Base-by-base conservation (phyloP, 1,139 yeast genomes). In the Candida sanyaensis region DNA sequence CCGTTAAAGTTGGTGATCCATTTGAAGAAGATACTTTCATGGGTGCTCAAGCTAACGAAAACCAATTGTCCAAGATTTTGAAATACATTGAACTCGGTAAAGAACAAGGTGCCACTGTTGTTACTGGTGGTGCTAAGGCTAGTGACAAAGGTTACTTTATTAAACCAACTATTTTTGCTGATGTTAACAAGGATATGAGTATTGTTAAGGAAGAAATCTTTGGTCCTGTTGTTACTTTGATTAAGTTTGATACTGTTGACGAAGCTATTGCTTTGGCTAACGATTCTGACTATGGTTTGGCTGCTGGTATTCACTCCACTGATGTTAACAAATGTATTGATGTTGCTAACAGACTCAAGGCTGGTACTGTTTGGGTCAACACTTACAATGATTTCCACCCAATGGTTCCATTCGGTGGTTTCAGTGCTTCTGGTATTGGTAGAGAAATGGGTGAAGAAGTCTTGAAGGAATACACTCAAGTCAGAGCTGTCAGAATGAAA, bases 391-490 rank as follows among this genome's bases (percentile, higher is more conserved):
- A 85, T 62, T 84, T 88, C 84, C 88, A 88, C 71, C 81, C 80
- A 59, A 78, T 81, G 70, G 86, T 88, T 65, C 91, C 92, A 67
- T 86, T 86, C 63, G 96, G 96, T 64, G 96, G 96, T 57, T 88
- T 74, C 81, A 85, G 86, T 65, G 83, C 85, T 71, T 86, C 95
- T 51, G 96, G 96, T 72, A 82, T 87, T 66, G 96, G 96, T 64
- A 86, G 96, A 75, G 96, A 89, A 78, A 83, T 89, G 85, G 96
- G 96, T 68, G 76, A 75, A 55, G 91, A 86, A 66, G 95, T 91
- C 46, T 79, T 89, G 60, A 88, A 85, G 58, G 86, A 85, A 80
- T 89, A 89, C 78, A 81, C 88, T 54, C 93, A 88, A 73, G 74
- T 75, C 61, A 88, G 88, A 80, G 88, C 95, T 52, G 92, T 87